Percentiles rank a stretch among this genome's conserved stretches.
Evolutionary conservation across 306 rosid species (phyloP).

Genomic region (Rosa lucieae): DNA sequence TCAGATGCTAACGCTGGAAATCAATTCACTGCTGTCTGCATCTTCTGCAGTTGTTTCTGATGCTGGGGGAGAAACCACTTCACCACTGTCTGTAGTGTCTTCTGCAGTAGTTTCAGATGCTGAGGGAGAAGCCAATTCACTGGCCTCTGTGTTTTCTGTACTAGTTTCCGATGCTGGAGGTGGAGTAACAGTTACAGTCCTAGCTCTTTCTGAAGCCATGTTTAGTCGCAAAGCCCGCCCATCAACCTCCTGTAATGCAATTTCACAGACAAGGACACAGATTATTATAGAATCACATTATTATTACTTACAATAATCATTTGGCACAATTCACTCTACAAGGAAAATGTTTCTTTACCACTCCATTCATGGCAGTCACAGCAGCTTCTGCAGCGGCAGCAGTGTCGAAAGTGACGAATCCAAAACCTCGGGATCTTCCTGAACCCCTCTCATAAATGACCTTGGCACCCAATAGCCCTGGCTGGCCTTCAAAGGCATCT

Average conservation of each 20-base stretch:
- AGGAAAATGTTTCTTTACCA: constrained; percentile 56
- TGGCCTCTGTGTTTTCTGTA: constrained; percentile 35
- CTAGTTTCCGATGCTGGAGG: constrained; percentile 28
- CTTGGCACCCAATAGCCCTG: constrained; percentile 81
- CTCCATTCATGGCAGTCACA: constrained; percentile 65
- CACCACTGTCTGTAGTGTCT: constrained; percentile 34
- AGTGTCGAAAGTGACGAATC: constrained; percentile 79
- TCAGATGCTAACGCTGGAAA: constrained; percentile 61
- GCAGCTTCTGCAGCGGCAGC: constrained; percentile 62
- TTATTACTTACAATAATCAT: neutral
- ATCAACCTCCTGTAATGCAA: constrained; percentile 63
- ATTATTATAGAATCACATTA: constrained; percentile 1
- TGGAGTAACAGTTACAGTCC: constrained; percentile 28
- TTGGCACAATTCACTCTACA: neutral
- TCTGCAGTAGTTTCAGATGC: neutral
- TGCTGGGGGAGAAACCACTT: constrained; percentile 33
- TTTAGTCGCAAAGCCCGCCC: constrained; percentile 75
- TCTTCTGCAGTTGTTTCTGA: constrained; percentile 30
- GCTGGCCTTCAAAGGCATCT: constrained; percentile 77
- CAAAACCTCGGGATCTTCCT: constrained; percentile 85
- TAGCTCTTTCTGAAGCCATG: constrained; percentile 45
- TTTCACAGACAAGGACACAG: neutral
- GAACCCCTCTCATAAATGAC: constrained; percentile 72
- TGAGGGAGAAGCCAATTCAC: constrained; percentile 44
- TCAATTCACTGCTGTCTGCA: constrained; percentile 51